Percentiles rank a stretch among this genome's conserved stretches.
Evolutionary conservation across 202 grass and related monocot species (phyloP).

Genomic region (Setaria italica): DNA sequence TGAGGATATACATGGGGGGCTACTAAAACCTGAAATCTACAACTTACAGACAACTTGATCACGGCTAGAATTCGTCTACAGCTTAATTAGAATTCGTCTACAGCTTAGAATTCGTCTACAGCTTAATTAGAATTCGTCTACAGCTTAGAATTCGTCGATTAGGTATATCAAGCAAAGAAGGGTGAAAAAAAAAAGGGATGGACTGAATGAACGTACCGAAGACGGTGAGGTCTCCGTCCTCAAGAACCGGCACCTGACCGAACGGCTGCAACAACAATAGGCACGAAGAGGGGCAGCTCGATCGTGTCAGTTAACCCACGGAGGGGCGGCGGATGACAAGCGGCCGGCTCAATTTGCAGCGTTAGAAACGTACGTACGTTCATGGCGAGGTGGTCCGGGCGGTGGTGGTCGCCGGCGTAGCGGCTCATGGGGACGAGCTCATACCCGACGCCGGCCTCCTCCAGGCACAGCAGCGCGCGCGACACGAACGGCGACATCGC

Average conservation of each 20-base stretch:
- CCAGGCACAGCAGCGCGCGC: constrained; percentile 2
- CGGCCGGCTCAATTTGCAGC: too few species aligned
- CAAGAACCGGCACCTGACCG: constrained; percentile 58
- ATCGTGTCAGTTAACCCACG: background rate
- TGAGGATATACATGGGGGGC: too few species aligned
- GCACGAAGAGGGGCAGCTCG: background rate
- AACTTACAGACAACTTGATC: too few species aligned
- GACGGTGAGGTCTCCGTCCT: constrained; percentile 60
- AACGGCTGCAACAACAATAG: constrained; percentile 47
- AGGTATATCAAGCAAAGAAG: too few species aligned
- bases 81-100: too few species aligned
- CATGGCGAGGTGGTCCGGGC: constrained; percentile 1
- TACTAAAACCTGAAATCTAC: too few species aligned
- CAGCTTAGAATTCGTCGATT: too few species aligned
- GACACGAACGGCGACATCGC: constrained; percentile 10
- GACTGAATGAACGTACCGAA: constrained; percentile 46
- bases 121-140: too few species aligned
- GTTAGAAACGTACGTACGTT: background rate
- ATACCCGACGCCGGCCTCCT: constrained; percentile 3
- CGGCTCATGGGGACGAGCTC: constrained; percentile 15
- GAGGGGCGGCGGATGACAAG: background rate
- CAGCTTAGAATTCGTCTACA: too few species aligned
- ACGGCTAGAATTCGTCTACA: too few species aligned
- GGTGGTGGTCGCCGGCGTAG: background rate
- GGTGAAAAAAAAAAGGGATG: too few species aligned